Conservation (phyloP, 768 basidiomycete species). For the Cystobasidium ongulense region DNA sequence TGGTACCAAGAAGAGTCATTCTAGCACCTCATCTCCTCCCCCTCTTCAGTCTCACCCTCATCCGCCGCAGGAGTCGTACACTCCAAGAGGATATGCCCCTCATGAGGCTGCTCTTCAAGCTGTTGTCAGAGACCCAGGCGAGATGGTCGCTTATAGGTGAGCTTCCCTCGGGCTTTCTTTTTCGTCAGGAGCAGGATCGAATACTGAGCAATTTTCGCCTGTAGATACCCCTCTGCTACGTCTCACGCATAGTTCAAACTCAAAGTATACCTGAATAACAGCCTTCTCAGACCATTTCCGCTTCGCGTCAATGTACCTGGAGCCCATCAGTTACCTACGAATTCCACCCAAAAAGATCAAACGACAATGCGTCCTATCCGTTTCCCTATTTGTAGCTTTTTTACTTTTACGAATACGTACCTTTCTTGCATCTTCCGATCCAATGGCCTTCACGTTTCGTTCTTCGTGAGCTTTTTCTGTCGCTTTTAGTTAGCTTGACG, state of each 20-base stretch:
- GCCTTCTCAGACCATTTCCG: too few species aligned
- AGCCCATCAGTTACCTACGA: too few species aligned
- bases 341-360: too few species aligned
- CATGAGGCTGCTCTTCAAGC: constrained; percentile 17
- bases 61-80: neutral
- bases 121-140: constrained; percentile 22
- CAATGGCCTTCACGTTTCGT: too few species aligned
- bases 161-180: too few species aligned
- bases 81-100: constrained; percentile 14
- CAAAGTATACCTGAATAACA: too few species aligned
- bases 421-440: neutral
- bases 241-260: neutral
- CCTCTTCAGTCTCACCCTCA: neutral
- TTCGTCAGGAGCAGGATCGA: too few species aligned
- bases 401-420: neutral
- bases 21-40: neutral
- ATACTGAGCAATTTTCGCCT: neutral
- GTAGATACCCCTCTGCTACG: neutral
- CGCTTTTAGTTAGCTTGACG: too few species aligned
- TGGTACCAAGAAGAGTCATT: neutral
- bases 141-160: constrained; percentile 27
- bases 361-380: neutral
- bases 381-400: neutral
- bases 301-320: too few species aligned
- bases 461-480: too few species aligned